Evolutionary conservation across 495 filamentous ascomycete species (phyloP), one percentile per base, ranked within the genome.

Genomic region (Lasiosphaeriaceae sp.): DNA sequence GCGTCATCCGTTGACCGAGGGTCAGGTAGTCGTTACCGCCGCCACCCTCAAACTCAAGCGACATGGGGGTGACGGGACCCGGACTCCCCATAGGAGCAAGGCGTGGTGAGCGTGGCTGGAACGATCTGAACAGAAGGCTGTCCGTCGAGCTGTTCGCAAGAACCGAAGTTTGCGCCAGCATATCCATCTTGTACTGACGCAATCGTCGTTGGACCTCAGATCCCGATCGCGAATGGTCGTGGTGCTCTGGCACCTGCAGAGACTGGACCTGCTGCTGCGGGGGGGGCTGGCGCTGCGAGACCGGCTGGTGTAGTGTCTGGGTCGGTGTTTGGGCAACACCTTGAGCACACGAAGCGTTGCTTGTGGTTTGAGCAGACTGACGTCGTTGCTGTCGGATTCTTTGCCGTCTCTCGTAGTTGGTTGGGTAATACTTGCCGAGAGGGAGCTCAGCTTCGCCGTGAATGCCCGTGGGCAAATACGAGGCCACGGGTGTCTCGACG

Each of bases 11-110:
- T 26, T 67, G 60, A 9, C 79, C 75, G 4, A 74, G 69, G 41
- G 74, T 69, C 12, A 87, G 61, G 37, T 85, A 87, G 37, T 76
- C n/a, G n/a, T n/a, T n/a, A n/a, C n/a, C n/a, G n/a, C n/a, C 74
- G 8, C 74, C 57, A 0, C 60, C 63, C 5, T 75, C 62, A 8
- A 76, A 79, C 61, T 90, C 88, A 26, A 94, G 68, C 2, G 82
- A 81, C 67, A 94, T 77, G 0, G 90, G 89, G 2, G 90, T 92
- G 39, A 92, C 87, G 0, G 88, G 87, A 0, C 88, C 88, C 1
- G 89, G 88, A 45, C 86, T 90, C n/a, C 82, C 81, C 3, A 88
- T 75, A 2, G 90, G 90, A 22, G 75, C 75, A 34, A 94, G 66
- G 17, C 83, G 74, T 8, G 90, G 90, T 20, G 85, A 85, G 11